phyloP scores from a whole-genome alignment of 2,329 filamentous ascomycete species.

The Talaromyces sp. region DNA sequence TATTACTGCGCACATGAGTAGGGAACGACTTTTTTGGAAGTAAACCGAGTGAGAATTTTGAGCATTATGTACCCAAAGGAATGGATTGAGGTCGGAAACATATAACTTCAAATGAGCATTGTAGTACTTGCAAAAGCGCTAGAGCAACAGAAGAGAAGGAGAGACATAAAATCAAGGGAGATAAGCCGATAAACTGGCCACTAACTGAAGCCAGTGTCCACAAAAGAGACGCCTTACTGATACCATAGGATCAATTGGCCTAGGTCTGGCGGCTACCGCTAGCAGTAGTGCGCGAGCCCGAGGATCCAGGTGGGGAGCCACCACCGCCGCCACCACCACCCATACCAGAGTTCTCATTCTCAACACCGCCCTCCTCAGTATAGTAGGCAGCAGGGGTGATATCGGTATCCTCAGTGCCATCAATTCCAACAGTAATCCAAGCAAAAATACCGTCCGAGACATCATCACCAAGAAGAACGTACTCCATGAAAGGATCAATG shows the following conservation, averaged over 20 bases:
- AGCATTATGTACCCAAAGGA: no score
- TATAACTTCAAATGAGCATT: no score
- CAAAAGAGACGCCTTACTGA: no score
- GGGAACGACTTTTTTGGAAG: no score
- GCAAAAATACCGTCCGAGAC: slow-evolving; percentile 56
- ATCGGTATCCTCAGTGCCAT: slow-evolving; percentile 38
- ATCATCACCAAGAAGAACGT: slow-evolving; percentile 58
- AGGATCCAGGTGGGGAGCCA: slow-evolving; percentile 9
- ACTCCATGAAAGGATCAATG: slow-evolving; percentile 62
- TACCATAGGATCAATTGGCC: neutral
- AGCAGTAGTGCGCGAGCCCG: slow-evolving; percentile 7
- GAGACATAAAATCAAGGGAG: no score
- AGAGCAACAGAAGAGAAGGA: no score
- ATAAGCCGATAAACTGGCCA: no score
- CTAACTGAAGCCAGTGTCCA: no score
- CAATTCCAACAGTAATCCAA: slow-evolving; percentile 58
- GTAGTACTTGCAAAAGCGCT: no score
- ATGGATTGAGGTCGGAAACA: no score
- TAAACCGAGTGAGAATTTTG: no score
- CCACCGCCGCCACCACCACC: slow-evolving; percentile 19
- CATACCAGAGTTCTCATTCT: slow-evolving; percentile 27
- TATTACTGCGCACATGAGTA: no score
- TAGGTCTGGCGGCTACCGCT: neutral
- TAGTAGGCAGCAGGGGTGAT: slow-evolving; percentile 35
- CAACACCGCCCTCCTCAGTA: slow-evolving; percentile 38